A percentile compares a stretch with the other conserved stretches of the same genome.
Evolutionary conservation across 345 rosid genomes (phyloP).

Genomic region (Sapria himalayana): DNA sequence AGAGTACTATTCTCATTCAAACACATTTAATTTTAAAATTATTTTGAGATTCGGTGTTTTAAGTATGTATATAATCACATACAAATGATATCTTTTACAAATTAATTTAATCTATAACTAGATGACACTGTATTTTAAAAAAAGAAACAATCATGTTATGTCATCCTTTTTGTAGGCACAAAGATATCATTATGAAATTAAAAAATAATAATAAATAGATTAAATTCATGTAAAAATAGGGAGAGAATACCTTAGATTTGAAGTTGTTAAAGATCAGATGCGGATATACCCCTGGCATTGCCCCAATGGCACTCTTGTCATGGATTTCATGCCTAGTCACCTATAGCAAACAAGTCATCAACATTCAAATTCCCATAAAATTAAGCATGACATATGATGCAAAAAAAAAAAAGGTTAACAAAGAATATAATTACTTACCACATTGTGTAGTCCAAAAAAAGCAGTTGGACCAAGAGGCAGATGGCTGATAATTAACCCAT

Average conservation of each 20-base stretch:
- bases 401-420: slow-evolving; percentile 2
- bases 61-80: too few relatives aligned
- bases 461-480: slow-evolving; percentile 95
- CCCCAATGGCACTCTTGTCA: slow-evolving; percentile 50
- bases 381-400: slow-evolving; percentile 1
- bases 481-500: slow-evolving; percentile 63
- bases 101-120: too few relatives aligned
- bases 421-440: slow-evolving; percentile 56
- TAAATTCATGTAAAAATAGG: too few relatives aligned
- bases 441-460: slow-evolving; percentile 67
- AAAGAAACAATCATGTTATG: too few relatives aligned
- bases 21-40: too few relatives aligned
- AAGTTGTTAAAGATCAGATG: slow-evolving; percentile 74
- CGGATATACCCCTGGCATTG: slow-evolving; percentile 86
- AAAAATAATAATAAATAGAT: too few relatives aligned
- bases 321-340: slow-evolving; percentile 85
- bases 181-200: too few relatives aligned
- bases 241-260: slow-evolving; percentile 41
- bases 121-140: too few relatives aligned
- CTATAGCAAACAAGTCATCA: slow-evolving; percentile 16
- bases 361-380: slow-evolving; percentile 3
- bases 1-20: too few relatives aligned
- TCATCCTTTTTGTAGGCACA: too few relatives aligned
- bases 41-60: too few relatives aligned
- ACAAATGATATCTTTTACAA: too few relatives aligned